A percentile compares a stretch with the other conserved stretches of the same genome.
These are phyloP conservation scores for Backusella australiensis DNA, from an alignment of 192 early-diverging fungal species.

Conservation along the genomic window DNA sequence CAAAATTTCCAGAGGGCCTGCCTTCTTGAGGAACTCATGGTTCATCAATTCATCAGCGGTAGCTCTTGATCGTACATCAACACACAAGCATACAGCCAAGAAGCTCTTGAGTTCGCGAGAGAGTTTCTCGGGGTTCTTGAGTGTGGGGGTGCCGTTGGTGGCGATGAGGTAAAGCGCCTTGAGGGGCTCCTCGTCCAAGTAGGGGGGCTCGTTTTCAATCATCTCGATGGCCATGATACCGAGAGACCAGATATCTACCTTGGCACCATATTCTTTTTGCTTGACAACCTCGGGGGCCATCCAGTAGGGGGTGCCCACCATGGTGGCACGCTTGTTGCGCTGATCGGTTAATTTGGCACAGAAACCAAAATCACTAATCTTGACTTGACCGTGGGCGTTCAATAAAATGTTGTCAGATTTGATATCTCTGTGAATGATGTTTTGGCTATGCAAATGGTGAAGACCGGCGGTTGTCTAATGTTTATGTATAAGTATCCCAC, in stretches of 20 bases:
- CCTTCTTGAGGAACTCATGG: slow-evolving; percentile 71
- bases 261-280: slow-evolving; percentile 72
- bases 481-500: not conserved
- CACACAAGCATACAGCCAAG: slow-evolving; percentile 80
- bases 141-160: slow-evolving; percentile 91
- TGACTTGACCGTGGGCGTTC: slow-evolving; percentile 75
- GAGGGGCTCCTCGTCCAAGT: slow-evolving; percentile 91
- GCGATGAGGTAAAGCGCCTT: slow-evolving; percentile 93
- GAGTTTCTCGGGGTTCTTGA: slow-evolving; percentile 81
- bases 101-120: slow-evolving; percentile 81
- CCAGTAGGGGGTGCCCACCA: slow-evolving; percentile 90
- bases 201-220: slow-evolving; percentile 95
- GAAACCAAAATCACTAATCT: slow-evolving; percentile 92
- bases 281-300: slow-evolving; percentile 84
- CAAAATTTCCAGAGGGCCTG: slow-evolving; percentile 58
- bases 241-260: slow-evolving; percentile 89
- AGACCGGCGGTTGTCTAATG: slow-evolving; percentile 72
- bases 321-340: slow-evolving; percentile 79
- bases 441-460: slow-evolving; percentile 72
- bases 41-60: slow-evolving; percentile 74
- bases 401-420: slow-evolving; percentile 88
- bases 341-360: slow-evolving; percentile 86
- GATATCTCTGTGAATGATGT: slow-evolving; percentile 90
- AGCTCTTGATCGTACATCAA: slow-evolving; percentile 83
- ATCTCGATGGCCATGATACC: slow-evolving; percentile 98